Evolutionary conservation across 2,329 filamentous ascomycete species (phyloP).

Genomic region (Ophiostoma novo-ulmi): DNA sequence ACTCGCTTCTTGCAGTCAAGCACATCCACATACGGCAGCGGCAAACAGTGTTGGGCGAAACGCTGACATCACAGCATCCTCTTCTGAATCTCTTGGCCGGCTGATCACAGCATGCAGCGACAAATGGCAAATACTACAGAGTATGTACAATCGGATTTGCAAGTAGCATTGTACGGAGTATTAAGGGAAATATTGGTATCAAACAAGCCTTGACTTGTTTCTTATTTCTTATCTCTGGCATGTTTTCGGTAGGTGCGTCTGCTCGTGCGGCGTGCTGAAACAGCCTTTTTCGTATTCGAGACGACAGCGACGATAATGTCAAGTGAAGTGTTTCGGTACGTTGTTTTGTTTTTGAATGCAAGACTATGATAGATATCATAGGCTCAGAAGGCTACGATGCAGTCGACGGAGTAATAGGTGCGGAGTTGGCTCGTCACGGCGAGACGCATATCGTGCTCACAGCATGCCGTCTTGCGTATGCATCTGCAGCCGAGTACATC

Average conservation of each 20-base stretch:
- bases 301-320: neutral
- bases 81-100: neutral
- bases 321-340: neutral
- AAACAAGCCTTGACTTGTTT: neutral
- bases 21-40: neutral
- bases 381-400: no score
- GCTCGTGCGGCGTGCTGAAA: constrained; percentile 1
- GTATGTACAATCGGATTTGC: neutral
- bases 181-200: neutral
- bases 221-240: neutral
- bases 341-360: neutral
- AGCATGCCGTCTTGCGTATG: neutral
- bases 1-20: neutral
- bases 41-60: neutral
- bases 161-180: neutral
- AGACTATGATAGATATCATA: neutral
- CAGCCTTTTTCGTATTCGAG: neutral
- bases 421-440: neutral
- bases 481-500: neutral
- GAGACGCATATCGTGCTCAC: neutral
- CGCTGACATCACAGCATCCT: neutral
- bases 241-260: neutral
- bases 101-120: neutral
- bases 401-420: no score
- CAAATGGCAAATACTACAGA: no score